Base-by-base conservation (phyloP, 192 early-diverging fungal genomes). In the Phycomyces nitens region DNA sequence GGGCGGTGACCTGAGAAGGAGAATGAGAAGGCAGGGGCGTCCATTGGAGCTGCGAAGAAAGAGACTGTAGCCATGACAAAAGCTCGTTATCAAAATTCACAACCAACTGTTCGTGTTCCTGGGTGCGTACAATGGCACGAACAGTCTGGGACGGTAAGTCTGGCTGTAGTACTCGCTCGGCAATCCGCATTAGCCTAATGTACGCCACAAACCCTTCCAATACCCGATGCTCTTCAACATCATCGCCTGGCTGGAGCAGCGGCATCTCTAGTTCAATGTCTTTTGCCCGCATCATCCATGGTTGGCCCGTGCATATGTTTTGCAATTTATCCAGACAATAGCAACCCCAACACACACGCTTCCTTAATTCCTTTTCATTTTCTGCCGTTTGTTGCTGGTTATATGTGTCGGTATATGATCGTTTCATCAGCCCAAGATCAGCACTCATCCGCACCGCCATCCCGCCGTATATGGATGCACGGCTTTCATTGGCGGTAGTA, bases 301-400 rank as follows among this genome's bases (percentile, higher is more conserved):
- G 68, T 0, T 65, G 60, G 10, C 60, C 61, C 2, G 53, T 58
- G 8, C 52, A 42, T 22, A 60, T 29, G 51, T 61, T 68, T 6
- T 58, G 56, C 24, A 67, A 9, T 27, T 73, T 73, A 60, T 73
- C 72, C n/a, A 73, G 40, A 60, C 66, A 68, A 23, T 73, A 73
- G 44, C 72, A 73, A 18, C 61, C 62, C 72, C 72, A 73, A 16
- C 62, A 67, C 7, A 73, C 41, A 18, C 72, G 20, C 47, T 67
- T 67, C n/a, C 62, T 47, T n/a, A 68, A 49, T 43, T 73, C 72
- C 18, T 64, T 60, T 8, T 56, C 52, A 27, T 71, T 58, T 12
- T 62, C 52, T 51, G 16, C 53, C 22, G n/a, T 65, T 56, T 34
- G 29, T 34, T 34, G 29, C 2, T 34, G 2, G 29, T 34, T 2